phyloP scores from a whole-genome alignment of 2,329 filamentous ascomycete genomes.

The Calonectria naviculata region DNA sequence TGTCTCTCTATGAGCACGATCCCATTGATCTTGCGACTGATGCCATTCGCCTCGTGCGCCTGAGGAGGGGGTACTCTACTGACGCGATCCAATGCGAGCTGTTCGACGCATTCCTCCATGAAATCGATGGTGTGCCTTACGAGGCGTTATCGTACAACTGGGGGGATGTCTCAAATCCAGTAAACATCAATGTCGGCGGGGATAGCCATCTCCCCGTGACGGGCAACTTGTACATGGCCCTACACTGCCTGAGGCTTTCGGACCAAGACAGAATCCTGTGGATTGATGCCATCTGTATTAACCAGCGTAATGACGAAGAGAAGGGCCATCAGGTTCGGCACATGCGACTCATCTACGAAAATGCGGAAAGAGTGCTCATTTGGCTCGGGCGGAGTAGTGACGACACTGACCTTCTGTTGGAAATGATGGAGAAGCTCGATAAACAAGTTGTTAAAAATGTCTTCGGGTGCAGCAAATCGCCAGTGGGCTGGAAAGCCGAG shows the following conservation, averaged over 20 bases:
- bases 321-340: not conserved
- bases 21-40: not conserved
- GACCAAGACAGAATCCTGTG: not conserved
- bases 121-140: not conserved
- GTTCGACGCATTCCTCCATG: not conserved
- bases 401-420: not conserved
- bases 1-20: not conserved
- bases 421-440: not conserved
- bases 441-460: not conserved
- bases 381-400: not conserved
- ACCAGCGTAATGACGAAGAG: not conserved
- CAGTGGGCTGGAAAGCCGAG: not conserved
- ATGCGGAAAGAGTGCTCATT: not conserved
- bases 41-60: not conserved
- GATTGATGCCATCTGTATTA: not conserved
- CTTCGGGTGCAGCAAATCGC: not conserved
- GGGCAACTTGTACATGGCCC: not conserved
- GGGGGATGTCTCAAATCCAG: not conserved
- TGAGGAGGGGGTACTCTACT: not conserved
- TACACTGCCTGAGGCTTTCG: not conserved
- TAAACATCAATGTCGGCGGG: not conserved
- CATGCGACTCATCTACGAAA: not conserved
- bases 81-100: not conserved
- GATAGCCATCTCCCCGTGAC: not conserved
- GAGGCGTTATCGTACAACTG: not conserved